Evolutionary conservation across 176 grass and related monocot genomes (phyloP), one percentile per base, ranked within the genome.

Genomic region (Poa annua): DNA sequence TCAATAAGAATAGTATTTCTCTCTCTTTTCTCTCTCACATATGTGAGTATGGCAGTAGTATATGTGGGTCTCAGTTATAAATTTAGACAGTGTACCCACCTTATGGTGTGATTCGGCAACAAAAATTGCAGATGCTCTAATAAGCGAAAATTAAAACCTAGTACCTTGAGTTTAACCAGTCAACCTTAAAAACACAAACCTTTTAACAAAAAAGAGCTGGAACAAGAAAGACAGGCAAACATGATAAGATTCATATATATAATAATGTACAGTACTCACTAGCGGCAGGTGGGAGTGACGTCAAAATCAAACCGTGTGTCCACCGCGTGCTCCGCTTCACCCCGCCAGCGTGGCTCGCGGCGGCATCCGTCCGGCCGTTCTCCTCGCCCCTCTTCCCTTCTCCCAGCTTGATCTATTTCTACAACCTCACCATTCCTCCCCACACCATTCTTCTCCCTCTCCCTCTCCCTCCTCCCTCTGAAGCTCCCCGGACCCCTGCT

Each of bases 231-330:
- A 57, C 54, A 57, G 2, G 54, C 20, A n/a, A n/a, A 55, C 7
- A 55, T 55, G 53, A 55, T 55, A 19, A 15, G 15, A 6, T 52
- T 52, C 50, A 20, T n/a, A 9, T 19, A 20, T n/a, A 9, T 19
- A 10, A 57, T 57, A n/a, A 21, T 21, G 22, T 59, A 59, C 10
- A n/a, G 20, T n/a, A 21, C 52, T 57, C n/a, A 22, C 55, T n/a
- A 24, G 55, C 8, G 55, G 21, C 9, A 11, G 21, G 55, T 57
- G 57, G 83, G 75, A 80, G 63, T 92, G 84, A 75, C 81, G 48
- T 45, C 75, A 77, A 75, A 86, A 74, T 82, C 60, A 81, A 47
- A 57, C 66, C 62, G 14, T 51, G 44, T 59, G 80, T 55, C 78
- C 8, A 7, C 35, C 78, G 78, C 38, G 83, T 80, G 78, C 78